Base-by-base conservation (phyloP, 176 grass and related monocot species). In the Stipa capillata region DNA sequence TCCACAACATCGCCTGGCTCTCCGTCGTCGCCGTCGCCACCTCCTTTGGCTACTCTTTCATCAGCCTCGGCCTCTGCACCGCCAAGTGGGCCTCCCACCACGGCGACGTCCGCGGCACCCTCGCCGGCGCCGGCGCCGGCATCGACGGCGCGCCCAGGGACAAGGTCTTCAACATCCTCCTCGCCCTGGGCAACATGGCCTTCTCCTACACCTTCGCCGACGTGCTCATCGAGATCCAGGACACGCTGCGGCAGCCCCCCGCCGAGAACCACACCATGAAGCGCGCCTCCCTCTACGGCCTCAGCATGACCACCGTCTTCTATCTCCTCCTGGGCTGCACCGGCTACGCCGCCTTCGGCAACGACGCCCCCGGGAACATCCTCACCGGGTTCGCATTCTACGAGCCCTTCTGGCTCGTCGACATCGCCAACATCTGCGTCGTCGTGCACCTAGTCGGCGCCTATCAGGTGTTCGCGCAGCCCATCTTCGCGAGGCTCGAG, bases 201-300 rank as follows among this genome's bases (percentile, higher is more conserved):
- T 98, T 98, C 52, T 91, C 96, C 20, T 98, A 98, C 82, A 98
- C 96, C 20, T 98, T 98, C 73, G 92, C 96, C 11, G 96, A 98
- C 68, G 81, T 98, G 67, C 81, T 98, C 68, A 98, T 98, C 42
- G 96, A 98, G 79, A 98, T 98, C 63, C 96, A 98, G 90, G 85
- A 92, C 74, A 99, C 96, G 58, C 69, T 99, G 33, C 79, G 81
- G 45, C 81, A 92, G 44, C 92, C 92, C 14, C 96, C 96, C 0
- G 84, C 96, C 0, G 92, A 99, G 84, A 99, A 95, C 86, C 79
- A 60, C 69, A 84, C 88, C 48, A 99, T 99, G 96, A 99, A 93
- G 88, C 68, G 68, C 23, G 96, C 96, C 0, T 85, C 92, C 0
- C 32, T 91, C 8, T 89, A 89, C 14, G 92, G 96, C 2, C 86